Evolutionary conservation across 768 basidiomycete species (phyloP).

Genomic region (Lactifluus volemus): DNA sequence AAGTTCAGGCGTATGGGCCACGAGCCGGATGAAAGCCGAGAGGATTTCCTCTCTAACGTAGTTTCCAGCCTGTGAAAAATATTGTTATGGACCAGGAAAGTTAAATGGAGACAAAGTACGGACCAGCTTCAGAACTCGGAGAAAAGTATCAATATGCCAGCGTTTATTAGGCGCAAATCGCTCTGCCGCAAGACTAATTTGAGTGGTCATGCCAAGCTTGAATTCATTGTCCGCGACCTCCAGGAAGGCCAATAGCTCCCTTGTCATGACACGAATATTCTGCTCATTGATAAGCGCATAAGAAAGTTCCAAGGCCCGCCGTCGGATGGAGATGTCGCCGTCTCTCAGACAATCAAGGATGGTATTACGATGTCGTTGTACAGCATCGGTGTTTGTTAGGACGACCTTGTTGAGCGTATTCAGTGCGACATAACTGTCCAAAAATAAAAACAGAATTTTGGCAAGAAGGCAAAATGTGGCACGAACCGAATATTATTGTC

Average conservation of each 20-base stretch:
- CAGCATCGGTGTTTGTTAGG: constrained; percentile 94
- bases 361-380: constrained; percentile 95
- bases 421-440: constrained; percentile 82
- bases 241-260: constrained; percentile 91
- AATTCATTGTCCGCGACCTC: constrained; percentile 99
- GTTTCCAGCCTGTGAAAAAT: constrained; percentile 73
- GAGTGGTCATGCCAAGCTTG: constrained; percentile 96
- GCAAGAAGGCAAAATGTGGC: background rate
- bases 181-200: constrained; percentile 93
- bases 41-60: constrained; percentile 95
- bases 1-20: constrained; percentile 93
- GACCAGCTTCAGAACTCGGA: constrained; percentile 86
- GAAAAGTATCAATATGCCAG: constrained; percentile 98
- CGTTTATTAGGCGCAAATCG: constrained; percentile 95
- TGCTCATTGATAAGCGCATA: constrained; percentile 95
- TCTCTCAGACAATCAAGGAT: constrained; percentile 99
- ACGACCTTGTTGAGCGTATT: constrained; percentile 99
- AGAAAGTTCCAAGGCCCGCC: constrained; percentile 91
- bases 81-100: background rate
- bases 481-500: constrained; percentile 96
- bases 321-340: constrained; percentile 96
- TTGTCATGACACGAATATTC: constrained; percentile 85
- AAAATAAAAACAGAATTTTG: constrained; percentile 4
- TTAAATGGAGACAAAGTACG: constrained; percentile 24
- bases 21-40: constrained; percentile 90